Conservation (phyloP, 805 yeast genomes). For the Suhomyces pyralidae region DNA sequence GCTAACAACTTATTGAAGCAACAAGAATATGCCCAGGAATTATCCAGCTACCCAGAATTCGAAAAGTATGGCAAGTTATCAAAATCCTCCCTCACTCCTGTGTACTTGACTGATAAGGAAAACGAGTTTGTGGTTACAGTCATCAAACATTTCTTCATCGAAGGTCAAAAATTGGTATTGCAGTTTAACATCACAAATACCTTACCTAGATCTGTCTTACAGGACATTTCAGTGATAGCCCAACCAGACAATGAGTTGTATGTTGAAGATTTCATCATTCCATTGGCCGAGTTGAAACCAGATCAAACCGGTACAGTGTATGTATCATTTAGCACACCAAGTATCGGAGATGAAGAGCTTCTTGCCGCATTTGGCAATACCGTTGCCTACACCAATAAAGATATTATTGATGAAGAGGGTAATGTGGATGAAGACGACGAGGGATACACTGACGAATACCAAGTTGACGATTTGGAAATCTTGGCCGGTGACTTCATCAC, state of each 20-base stretch:
- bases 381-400: conserved; percentile 73
- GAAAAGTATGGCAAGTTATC: conserved; percentile 69
- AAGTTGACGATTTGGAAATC: conserved; percentile 74
- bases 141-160: conserved; percentile 73
- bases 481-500: conserved; percentile 77
- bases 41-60: conserved; percentile 70
- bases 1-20: conserved; percentile 39
- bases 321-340: conserved; percentile 67
- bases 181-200: conserved; percentile 88
- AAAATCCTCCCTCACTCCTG: conserved; percentile 58
- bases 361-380: conserved; percentile 57
- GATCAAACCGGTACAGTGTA: conserved; percentile 70
- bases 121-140: conserved; percentile 89
- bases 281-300: conserved; percentile 71
- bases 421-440: conserved; percentile 64
- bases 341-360: conserved; percentile 37
- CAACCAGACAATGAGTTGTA: conserved; percentile 58
- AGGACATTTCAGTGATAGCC: conserved; percentile 69
- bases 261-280: conserved; percentile 68
- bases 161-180: conserved; percentile 63
- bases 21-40: conserved; percentile 68
- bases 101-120: conserved; percentile 83
- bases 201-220: conserved; percentile 69
- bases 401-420: conserved; percentile 70
- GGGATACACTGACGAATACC: conserved; percentile 92